These are phyloP conservation scores for Phytopythium litorale DNA, from an alignment of 352 stramenopile species.

Conservation along the genomic window DNA sequence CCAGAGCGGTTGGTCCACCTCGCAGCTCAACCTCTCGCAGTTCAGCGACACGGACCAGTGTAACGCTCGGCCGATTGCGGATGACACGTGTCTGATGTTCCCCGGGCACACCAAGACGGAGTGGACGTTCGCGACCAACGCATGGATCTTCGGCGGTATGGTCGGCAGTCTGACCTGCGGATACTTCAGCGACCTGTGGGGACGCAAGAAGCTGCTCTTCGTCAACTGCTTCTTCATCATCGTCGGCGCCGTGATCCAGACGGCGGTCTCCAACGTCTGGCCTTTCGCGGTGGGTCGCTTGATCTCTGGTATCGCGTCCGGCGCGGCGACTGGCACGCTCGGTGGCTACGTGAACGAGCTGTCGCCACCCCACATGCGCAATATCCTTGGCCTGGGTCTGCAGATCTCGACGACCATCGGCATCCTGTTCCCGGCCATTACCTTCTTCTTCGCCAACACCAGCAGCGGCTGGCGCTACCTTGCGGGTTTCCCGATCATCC, in stretches of 20 bases:
- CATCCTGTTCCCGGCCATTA: slow-evolving; percentile 24
- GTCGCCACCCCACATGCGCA: slow-evolving; percentile 2
- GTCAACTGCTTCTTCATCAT: slow-evolving; percentile 6
- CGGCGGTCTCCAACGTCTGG: background rate
- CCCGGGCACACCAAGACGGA: slow-evolving; percentile 7
- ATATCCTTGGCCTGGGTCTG: slow-evolving; percentile 21
- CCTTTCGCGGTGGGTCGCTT: background rate
- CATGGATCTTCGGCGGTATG: slow-evolving; percentile 50
- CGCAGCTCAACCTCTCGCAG: slow-evolving; percentile 43
- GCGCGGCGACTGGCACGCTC: slow-evolving; percentile 19
- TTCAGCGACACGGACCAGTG: slow-evolving; percentile 40
- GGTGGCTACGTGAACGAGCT: slow-evolving; percentile 15
- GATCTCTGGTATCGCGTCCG: slow-evolving; percentile 26
- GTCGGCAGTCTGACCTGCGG: slow-evolving; percentile 36
- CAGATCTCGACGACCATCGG: slow-evolving; percentile 20
- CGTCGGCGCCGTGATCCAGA: background rate
- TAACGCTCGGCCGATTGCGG: slow-evolving; percentile 15
- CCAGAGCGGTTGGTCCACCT: slow-evolving; percentile 51
- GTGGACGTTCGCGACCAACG: slow-evolving; percentile 18
- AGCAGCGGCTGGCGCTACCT: slow-evolving; percentile 34
- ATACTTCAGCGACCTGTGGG: slow-evolving; percentile 19
- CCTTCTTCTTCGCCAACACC: slow-evolving; percentile 58
- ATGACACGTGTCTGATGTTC: slow-evolving; percentile 14
- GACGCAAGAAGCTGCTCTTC: slow-evolving; percentile 16
- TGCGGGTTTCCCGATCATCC: slow-evolving; percentile 37